Evolutionary conservation across 257 asterid species (phyloP).

Genomic region (Mitragyna speciosa): DNA sequence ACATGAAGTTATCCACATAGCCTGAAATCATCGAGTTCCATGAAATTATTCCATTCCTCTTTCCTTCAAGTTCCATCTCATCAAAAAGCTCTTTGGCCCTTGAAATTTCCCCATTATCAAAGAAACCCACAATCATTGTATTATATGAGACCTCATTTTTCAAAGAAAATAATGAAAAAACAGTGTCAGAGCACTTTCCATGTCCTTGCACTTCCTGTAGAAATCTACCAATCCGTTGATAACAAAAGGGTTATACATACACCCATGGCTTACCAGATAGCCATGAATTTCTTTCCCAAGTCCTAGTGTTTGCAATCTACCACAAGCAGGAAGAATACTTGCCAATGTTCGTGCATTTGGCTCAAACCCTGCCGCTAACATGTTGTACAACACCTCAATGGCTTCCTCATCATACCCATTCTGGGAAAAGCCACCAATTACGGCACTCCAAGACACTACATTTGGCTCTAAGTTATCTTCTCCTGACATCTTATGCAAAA

Average conservation of each 20-base stretch:
- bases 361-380: slow-evolving; percentile 53
- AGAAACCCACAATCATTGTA: slow-evolving; percentile 75
- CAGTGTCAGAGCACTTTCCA: slow-evolving; percentile 49
- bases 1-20: slow-evolving; percentile 54
- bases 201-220: slow-evolving; percentile 63
- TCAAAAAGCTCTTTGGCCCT: slow-evolving; percentile 63
- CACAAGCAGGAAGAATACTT: slow-evolving; percentile 68
- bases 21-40: slow-evolving; percentile 93
- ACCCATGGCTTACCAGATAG: slow-evolving; percentile 50
- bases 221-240: slow-evolving; percentile 76
- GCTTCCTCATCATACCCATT: slow-evolving; percentile 67
- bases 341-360: slow-evolving; percentile 64
- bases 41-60: slow-evolving; percentile 47
- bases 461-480: slow-evolving; percentile 43
- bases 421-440: slow-evolving; percentile 69
- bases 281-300: slow-evolving; percentile 76
- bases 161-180: slow-evolving; percentile 52
- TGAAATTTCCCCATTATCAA: slow-evolving; percentile 46
- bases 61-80: slow-evolving; percentile 56
- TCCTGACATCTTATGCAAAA: slow-evolving; percentile 47
- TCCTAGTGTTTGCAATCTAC: slow-evolving; percentile 47
- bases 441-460: slow-evolving; percentile 68
- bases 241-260: slow-evolving; percentile 59
- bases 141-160: slow-evolving; percentile 69
- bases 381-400: slow-evolving; percentile 46